Base-by-base conservation (phyloP, 2,329 filamentous ascomycete genomes). In the Exophiala oligosperma region DNA sequence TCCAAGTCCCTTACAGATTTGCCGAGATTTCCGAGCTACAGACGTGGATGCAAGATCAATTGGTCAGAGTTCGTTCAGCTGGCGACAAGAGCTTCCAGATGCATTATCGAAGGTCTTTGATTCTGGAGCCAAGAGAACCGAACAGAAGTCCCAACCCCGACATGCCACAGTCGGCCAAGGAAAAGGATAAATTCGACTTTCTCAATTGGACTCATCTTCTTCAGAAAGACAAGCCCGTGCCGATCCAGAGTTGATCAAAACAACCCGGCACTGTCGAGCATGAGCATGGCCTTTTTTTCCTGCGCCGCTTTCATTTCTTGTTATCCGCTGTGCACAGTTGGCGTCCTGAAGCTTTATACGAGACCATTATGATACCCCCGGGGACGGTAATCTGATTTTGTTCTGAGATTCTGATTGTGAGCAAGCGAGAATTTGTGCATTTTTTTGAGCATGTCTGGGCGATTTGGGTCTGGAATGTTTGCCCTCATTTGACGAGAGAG, bases 1-100 rank as follows among this genome's bases (percentile, higher is more conserved):
- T 97, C 78, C 94, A 99, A 74, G 90, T 96, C 21, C 91, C 92
- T 0, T 97, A 97, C 72, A 84, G 88, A 5, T 82, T 99, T 17
- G 83, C 83, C 1, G 89, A 94, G 69, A 80, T 97, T 3, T 85
- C 90, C 0, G 93, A 97, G 67, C 82, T 99, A 71, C 93, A 97
- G 72, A 88, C 93, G 24, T 99, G 93, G 93, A 85, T 99, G 72
- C 85, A 92, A 62, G 82, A 85, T 23, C 90, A 97, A 72, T 86
- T 97, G 51, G 78, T 84, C 48, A 85, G 88, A 28, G 90, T 97
- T 47, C 89, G 89, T 57, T 81, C 77, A 11, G 81, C 77, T 21
- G 84, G 85, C 53, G 81, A 86, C 55, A 81, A 82, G 60, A 85
- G 84, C 66, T 81, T 86, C 12, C 84, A 86, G 63, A 82, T 80